Evolutionary conservation across 2,329 filamentous ascomycete genomes (phyloP).

Genomic region (Cytospora schulzeri): DNA sequence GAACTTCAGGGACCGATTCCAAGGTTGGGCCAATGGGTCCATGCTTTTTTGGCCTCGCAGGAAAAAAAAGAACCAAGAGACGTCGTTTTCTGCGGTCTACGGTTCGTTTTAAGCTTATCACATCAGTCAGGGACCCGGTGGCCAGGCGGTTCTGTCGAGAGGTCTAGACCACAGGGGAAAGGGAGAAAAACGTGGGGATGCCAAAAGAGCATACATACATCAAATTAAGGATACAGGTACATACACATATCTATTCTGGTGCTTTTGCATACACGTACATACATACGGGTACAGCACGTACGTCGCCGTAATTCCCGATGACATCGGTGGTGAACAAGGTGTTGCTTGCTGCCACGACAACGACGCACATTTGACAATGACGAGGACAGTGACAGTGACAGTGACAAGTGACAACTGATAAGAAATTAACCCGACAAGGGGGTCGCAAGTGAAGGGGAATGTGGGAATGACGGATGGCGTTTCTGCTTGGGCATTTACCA

Average conservation of each 20-base stretch:
- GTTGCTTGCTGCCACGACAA: no score
- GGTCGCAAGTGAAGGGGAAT: background rate
- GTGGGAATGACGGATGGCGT: background rate
- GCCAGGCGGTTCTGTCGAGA: conserved; percentile 15
- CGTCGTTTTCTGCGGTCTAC: conserved; percentile 3
- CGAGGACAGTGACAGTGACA: no score
- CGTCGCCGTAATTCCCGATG: no score
- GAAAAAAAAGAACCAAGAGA: conserved; percentile 1
- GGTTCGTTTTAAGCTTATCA: conserved; percentile 22
- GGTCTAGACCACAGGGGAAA: conserved; percentile 20
- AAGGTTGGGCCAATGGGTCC: conserved; percentile 15
- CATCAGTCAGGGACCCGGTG: conserved; percentile 16
- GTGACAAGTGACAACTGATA: background rate
- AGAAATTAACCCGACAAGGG: background rate
- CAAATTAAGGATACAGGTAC: conserved; percentile 1
- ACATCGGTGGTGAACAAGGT: no score
- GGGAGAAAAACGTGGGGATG: conserved; percentile 7
- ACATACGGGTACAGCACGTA: no score
- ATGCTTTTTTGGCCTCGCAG: conserved; percentile 5
- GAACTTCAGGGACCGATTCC: conserved; percentile 8
- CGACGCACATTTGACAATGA: background rate
- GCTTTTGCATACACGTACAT: no score
- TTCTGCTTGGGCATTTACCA: background rate
- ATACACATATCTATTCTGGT: background rate
- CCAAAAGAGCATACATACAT: conserved; percentile 12